Base-by-base conservation (phyloP, 2,329 filamentous ascomycete genomes). In the Chaetomiaceae sp. region DNA sequence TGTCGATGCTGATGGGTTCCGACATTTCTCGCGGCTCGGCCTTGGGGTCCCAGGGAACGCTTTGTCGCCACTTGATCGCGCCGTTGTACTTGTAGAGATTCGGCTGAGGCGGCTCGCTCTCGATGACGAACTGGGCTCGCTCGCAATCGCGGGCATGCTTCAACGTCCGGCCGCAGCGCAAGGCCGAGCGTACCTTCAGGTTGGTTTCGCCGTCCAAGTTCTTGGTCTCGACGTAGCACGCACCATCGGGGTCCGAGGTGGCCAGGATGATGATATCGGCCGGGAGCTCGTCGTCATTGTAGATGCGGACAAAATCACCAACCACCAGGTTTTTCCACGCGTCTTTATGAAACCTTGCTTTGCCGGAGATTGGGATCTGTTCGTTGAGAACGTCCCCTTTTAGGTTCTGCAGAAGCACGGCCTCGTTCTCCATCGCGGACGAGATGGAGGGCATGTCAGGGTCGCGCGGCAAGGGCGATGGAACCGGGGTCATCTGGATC, bases 191-290 rank as follows among this genome's bases (percentile, higher is more conserved):
- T 55, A 96, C 90, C 70, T 99, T 99, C 56, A 99, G 73, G 63
- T 99, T 99, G 2, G 93, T 99, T 71, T 99, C 93, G 44, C 93
- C 93, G 63, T 99, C 93, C 73, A 99, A 68, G 66, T 96, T 97
- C 74, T 97, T 99, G 2, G 93, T 99, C 70, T 99, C 93, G 19
- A 99, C 87, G 62, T 96, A 99, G 69, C 93, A 99, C 33, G 89
- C 89, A 44, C 93, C 93, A 61, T 99, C 93, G 1, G 86, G 79
- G 61, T 97, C 93, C 2, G 93, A 96, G 0, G 93, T 97, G 2
- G 93, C 88, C 20, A 99, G 72, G 38, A 99, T 87, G 42, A 97
- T 85, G 41, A 99, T 76, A 68, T 99, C 93, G 42, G 93, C 92
- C 1, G 93, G 95, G 20, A 99, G 82, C 60, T 95, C 90, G 63